Evolutionary conservation across 2,329 filamentous ascomycete genomes (phyloP), one percentile per base, ranked within the genome.

Genomic region (Mycosphaerella sp.): DNA sequence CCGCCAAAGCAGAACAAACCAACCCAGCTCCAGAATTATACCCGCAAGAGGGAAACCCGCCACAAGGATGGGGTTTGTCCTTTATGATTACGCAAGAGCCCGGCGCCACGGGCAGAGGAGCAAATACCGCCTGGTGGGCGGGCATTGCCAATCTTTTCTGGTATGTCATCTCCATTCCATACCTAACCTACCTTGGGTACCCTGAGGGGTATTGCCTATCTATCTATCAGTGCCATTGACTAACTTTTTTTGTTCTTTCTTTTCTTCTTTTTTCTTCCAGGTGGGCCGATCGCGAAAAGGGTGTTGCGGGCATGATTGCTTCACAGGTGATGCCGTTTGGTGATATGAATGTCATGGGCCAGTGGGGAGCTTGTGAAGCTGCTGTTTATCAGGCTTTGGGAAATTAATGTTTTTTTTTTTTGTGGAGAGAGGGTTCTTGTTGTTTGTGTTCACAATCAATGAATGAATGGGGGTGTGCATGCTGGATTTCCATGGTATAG

Each of bases 11-110:
- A 8, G 69, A 70, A 42, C 62, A 64, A 40, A 65, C 67, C 4
- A 71, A 69, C 53, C 48, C 63, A 14, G 51, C 77, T 2, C 69
- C 74, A 0, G 79, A 83, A 26, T 52, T 62, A 39, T 61, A 59
- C 39, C 57, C 55, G 1, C 56, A 61, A 52, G 57, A 62, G 32
- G 72, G 72, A n/a, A 71, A 78, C 56, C 75, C 75, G 17, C 78
- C 82, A 0, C 82, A 86, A 64, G 84, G 84, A 9, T 86, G 82
- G 82, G 82, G 82, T 0, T 68, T 86, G 23, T 64, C 62, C 4
- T 70, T 70, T 57, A 65, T 70, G 59, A 51, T 70, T 34, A 71
- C 67, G 2, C 59, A 63, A 23, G 67, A 69, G 47, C 63, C 68
- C 4, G 68, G 68, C 14, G 55, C 61, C 3, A 71, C 70, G 1